Evolutionary conservation across 139 green algal species (phyloP).

Genomic region (Chlorella vulgaris): DNA sequence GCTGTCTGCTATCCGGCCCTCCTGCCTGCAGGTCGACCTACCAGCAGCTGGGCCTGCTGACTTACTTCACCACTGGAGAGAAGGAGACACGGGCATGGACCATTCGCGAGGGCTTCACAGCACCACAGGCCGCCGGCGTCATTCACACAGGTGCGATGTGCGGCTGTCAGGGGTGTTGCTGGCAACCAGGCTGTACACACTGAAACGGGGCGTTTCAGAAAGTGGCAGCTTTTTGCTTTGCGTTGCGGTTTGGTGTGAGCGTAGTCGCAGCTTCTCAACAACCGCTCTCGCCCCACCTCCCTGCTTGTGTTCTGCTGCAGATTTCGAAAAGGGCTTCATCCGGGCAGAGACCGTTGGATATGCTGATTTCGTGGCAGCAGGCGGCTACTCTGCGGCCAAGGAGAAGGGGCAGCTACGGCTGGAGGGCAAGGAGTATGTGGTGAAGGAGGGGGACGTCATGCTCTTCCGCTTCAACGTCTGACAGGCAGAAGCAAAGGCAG

Average conservation of each 20-base stretch:
- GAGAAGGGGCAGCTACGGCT: conserved; percentile 83
- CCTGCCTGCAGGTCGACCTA: conserved; percentile 69
- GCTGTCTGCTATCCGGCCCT: not conserved
- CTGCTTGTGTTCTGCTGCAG: conserved; percentile 17
- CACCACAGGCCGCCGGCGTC: conserved; percentile 89
- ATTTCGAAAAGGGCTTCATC: conserved; percentile 97
- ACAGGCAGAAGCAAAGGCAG: not conserved
- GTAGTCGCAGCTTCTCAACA: too few relatives aligned
- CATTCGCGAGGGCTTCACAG: conserved; percentile 82
- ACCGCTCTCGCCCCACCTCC: not conserved
- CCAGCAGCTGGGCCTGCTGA: conserved; percentile 87
- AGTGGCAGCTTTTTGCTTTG: too few relatives aligned
- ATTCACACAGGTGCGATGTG: conserved; percentile 80
- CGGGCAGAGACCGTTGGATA: conserved; percentile 88
- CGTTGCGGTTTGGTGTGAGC: not conserved
- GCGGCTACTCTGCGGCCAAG: conserved; percentile 63
- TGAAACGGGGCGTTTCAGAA: too few relatives aligned
- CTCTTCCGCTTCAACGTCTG: conserved; percentile 36
- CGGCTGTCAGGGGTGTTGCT: not conserved
- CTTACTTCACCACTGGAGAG: conserved; percentile 98
- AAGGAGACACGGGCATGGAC: conserved; percentile 96
- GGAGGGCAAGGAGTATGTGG: conserved; percentile 98
- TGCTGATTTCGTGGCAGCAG: conserved; percentile 74
- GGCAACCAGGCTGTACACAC: not conserved
- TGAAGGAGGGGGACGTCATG: conserved; percentile 92